Percentiles rank a stretch among this genome's conserved stretches.
Evolutionary conservation across 331 rosid genomes (phyloP).

Genomic region (Cucumis variabilis): DNA sequence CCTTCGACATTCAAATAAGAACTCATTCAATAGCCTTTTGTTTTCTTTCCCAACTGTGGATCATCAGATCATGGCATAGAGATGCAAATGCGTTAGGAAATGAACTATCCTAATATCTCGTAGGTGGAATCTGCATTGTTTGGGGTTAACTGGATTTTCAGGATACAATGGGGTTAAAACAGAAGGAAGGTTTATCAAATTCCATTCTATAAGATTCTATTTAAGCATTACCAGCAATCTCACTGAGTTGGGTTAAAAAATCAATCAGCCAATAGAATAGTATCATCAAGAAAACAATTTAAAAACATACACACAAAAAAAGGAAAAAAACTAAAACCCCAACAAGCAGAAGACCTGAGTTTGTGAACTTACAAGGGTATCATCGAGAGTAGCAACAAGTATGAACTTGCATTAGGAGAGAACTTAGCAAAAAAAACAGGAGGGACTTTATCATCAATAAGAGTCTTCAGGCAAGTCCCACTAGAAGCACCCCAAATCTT

Average conservation of each 20-base stretch:
- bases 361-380: conserved; percentile 70
- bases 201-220: not conserved
- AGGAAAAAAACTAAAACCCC: too few species aligned
- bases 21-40: not conserved
- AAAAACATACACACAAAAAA: not conserved
- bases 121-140: not conserved
- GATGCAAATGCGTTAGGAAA: not conserved
- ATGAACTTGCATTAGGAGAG: conserved; percentile 92
- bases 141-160: not conserved
- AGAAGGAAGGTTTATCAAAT: not conserved
- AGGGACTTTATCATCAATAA: conserved; percentile 78
- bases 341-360: too few species aligned
- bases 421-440: conserved; percentile 84
- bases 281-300: not conserved
- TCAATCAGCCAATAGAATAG: not conserved
- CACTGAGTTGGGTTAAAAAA: not conserved
- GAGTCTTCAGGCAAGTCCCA: conserved; percentile 61
- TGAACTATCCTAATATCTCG: not conserved
- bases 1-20: not conserved
- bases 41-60: not conserved
- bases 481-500: conserved; percentile 82
- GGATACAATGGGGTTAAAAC: not conserved
- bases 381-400: conserved; percentile 92
- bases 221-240: not conserved
- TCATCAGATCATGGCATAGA: not conserved